Evolutionary conservation across 768 basidiomycete genomes (phyloP).

Genomic region (Mycena vulgaris): DNA sequence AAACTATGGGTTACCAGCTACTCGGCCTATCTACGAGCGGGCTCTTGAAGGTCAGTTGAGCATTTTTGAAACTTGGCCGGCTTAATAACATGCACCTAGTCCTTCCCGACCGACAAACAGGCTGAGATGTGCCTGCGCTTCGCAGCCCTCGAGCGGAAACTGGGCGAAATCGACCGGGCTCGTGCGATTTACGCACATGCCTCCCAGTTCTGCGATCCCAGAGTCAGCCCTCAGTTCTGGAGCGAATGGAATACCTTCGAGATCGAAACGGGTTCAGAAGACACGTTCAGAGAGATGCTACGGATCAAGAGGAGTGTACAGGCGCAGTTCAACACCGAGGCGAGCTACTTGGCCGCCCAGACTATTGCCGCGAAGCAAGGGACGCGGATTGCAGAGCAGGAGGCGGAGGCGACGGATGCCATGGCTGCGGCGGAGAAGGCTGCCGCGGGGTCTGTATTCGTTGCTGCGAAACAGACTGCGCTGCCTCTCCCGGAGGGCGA

Average conservation of each 20-base stretch:
- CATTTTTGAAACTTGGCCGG: neutral
- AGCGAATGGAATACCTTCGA: conserved; percentile 97
- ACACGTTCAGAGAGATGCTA: conserved; percentile 96
- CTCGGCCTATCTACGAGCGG: conserved; percentile 95
- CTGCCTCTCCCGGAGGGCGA: conserved; percentile 56
- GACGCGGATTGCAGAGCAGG: conserved; percentile 62
- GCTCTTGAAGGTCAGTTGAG: conserved; percentile 79
- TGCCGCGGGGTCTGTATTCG: conserved; percentile 77
- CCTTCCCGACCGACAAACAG: conserved; percentile 93
- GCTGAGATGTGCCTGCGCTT: conserved; percentile 99
- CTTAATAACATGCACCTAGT: conserved; percentile 50
- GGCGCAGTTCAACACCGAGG: conserved; percentile 98
- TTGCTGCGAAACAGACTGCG: conserved; percentile 78
- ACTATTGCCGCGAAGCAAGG: conserved; percentile 81
- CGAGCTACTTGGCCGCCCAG: conserved; percentile 93
- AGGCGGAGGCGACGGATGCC: conserved; percentile 71
- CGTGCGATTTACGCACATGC: conserved; percentile 98
- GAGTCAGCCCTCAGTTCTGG: conserved; percentile 95
- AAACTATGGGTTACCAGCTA: conserved; percentile 97
- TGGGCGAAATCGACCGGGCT: conserved; percentile 98
- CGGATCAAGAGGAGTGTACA: conserved; percentile 98
- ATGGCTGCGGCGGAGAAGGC: conserved; percentile 91
- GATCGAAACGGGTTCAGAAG: conserved; percentile 98
- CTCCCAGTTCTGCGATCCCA: conserved; percentile 98
- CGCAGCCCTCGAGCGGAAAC: conserved; percentile 94